Evolutionary conservation across 768 basidiomycete genomes (phyloP).

Genomic region (Pisolithus marmoratus): DNA sequence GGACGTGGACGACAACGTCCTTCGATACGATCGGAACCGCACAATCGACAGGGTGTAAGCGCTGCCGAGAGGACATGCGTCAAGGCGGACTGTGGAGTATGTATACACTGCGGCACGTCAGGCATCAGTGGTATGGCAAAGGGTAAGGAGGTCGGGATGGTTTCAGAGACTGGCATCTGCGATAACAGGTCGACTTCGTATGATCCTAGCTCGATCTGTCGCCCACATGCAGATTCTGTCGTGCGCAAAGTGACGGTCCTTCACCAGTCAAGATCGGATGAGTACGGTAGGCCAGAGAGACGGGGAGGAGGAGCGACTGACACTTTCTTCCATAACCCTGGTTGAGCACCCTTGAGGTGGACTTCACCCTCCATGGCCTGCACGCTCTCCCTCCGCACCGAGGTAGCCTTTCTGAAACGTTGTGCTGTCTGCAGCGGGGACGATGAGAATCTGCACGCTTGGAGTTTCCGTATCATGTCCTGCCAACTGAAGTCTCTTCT

Average conservation of each 20-base stretch:
- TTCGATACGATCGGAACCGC: constrained; percentile 40
- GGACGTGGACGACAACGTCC: constrained; percentile 62
- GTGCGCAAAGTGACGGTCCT: constrained; percentile 66
- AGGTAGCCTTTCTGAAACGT: constrained; percentile 85
- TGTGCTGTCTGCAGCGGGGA: constrained; percentile 62
- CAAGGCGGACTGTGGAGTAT: constrained; percentile 69
- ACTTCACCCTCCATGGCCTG: constrained; percentile 85
- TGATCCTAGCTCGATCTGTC: constrained; percentile 60
- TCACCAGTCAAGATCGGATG: constrained; percentile 6
- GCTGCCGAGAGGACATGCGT: constrained; percentile 65
- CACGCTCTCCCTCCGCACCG: constrained; percentile 76
- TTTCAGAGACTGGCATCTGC: constrained; percentile 29
- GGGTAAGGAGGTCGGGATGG: constrained; percentile 60
- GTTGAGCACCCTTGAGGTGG: constrained; percentile 68
- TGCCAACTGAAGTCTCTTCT: constrained; percentile 17
- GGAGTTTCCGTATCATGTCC: constrained; percentile 14
- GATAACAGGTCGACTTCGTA: constrained; percentile 54
- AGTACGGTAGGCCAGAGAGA: constrained; percentile 10
- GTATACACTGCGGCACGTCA: constrained; percentile 81
- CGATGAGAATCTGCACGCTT: constrained; percentile 64
- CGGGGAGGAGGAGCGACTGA: constrained; percentile 37
- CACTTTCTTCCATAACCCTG: constrained; percentile 61
- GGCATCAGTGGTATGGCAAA: constrained; percentile 75
- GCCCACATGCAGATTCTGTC: constrained; percentile 55
- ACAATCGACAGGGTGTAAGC: constrained; percentile 46